Base-by-base conservation (phyloP, 495 filamentous ascomycete species). In the Talaromyces proteolyticus region DNA sequence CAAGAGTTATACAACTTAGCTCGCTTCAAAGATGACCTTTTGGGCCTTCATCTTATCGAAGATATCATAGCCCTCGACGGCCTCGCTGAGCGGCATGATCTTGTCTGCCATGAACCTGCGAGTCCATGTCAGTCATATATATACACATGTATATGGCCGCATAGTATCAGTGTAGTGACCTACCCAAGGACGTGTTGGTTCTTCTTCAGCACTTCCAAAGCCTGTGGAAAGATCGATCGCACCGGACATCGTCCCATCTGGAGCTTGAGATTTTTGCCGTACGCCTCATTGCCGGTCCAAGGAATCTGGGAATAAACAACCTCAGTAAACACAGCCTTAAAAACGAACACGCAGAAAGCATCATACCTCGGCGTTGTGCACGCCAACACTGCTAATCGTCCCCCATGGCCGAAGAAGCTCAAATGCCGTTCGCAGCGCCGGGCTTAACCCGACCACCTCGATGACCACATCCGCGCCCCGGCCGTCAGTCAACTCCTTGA, bases 171-270 rank as follows among this genome's bases (percentile, higher is more conserved):
- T 40, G 16, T n/a, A 47, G 42, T n/a, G 11, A 70, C 86, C 68
- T 74, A 94, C 91, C 83, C 79, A 50, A 95, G 74, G 47, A 84
- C 66, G 61, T 94, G 78, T 58, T 95, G 89, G 54, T 90, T 92
- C 71, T 86, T 80, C 63, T 83, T 85, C 57, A 98, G 62, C 49
- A 91, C 76, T 47, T 83, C 79, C 47, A 96, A 64, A 5, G 93
- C 90, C 50, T 88, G 77, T 17, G 80, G 70, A 53, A 93, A 91
- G 48, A 96, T 84, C 37, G 85, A 87, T 43, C 89, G 74, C 10
- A 98, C 93, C 6, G 92, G 92, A 64, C 93, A 98, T 47, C 93
- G 77, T 25, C 92, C 93, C 84, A 96, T 95, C 58, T 95, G 88
- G n/a, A 96, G 60, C 45, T 79, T 84, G 52, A 96, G 52, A 59